Evolutionary conservation across 176 grass and related monocot species (phyloP), one percentile per base, ranked within the genome.

Genomic region (Leersia perrieri): DNA sequence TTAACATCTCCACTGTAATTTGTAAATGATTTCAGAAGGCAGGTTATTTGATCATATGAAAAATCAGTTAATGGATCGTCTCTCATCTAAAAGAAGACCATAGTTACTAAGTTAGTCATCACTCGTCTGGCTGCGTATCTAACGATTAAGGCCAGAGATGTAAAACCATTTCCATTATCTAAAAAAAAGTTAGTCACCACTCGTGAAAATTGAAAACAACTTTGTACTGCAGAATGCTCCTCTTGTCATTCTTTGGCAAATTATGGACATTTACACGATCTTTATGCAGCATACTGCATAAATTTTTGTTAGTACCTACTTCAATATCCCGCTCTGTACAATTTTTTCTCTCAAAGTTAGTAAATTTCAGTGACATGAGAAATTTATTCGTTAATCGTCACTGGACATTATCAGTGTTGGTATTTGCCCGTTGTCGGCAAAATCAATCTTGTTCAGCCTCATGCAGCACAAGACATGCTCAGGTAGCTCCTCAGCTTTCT

Each of bases 381-480:
- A 23, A 38, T 69, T 81, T 60, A 88, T 47, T 93, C 42, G 82
- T 80, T 55, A 87, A 35, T 93, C 40, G 82, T 88, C 90, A 76
- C 14, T 89, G 53, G 68, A 81, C 41, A 75, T 90, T 75, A 99
- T 87, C 27, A 99, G 79, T 40, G 76, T 91, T 3, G 96, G 92
- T 77, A 93, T 98, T 75, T 94, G 88, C 44, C 88, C 88, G 29
- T 80, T 85, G 68, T 98, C 75, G 3, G 85, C 70, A 33, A 99
- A 99, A 42, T 93, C 87, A 9, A 95, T 75, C 80, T 78, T 95
- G 88, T 93, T 93, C 40, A 95, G 76, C 80, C 93, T 95, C 75
- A 90, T 86, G 49, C 96, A 93, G 78, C 96, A 99, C 28, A 95
- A 78, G 28, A 99, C 82, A 85, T 92, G 88, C 82, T 99, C 96